These are phyloP conservation scores for Amanita rubescens DNA, from an alignment of 768 basidiomycete genomes.

Conservation along the genomic window DNA sequence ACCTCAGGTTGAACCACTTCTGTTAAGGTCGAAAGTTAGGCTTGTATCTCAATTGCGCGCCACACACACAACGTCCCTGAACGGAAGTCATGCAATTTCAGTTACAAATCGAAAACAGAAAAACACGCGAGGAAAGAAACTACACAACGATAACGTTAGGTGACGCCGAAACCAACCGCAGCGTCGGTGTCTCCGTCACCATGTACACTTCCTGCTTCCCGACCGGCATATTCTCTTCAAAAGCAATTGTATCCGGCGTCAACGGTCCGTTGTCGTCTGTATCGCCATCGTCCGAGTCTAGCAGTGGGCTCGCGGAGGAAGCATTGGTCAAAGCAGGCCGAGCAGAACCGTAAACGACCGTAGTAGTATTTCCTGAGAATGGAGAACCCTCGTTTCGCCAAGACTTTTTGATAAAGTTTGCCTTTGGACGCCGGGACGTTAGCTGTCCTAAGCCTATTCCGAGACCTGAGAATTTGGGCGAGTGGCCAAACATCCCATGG, in stretches of 20 bases:
- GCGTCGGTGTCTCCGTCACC: not conserved
- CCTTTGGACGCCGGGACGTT: constrained; percentile 6
- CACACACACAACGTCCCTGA: too few relatives aligned
- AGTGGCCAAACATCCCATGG: constrained; percentile 14
- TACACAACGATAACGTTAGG: not conserved
- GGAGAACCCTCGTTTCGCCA: not conserved
- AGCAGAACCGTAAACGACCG: constrained; percentile 2
- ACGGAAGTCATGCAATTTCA: too few relatives aligned
- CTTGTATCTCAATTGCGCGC: too few relatives aligned
- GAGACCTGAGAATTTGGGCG: constrained; percentile 10
- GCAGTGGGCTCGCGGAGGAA: constrained; percentile 10
- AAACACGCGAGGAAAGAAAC: constrained; percentile 1
- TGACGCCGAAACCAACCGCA: constrained; percentile 4
- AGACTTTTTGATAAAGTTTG: not conserved
- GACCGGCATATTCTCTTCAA: constrained; percentile 5
- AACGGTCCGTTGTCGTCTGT: constrained; percentile 11
- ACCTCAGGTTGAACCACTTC: too few relatives aligned
- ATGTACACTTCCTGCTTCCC: not conserved
- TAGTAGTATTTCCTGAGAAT: not conserved
- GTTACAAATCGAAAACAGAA: constrained; percentile 3
- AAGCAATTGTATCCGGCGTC: constrained; percentile 16
- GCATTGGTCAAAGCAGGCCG: constrained; percentile 4
- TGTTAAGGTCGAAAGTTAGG: too few relatives aligned
- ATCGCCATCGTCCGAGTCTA: constrained; percentile 9
- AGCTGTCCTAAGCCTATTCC: constrained; percentile 9